These are phyloP conservation scores for Syzygium aqueum DNA, from an alignment of 345 rosid genomes.

Conservation along the genomic window DNA sequence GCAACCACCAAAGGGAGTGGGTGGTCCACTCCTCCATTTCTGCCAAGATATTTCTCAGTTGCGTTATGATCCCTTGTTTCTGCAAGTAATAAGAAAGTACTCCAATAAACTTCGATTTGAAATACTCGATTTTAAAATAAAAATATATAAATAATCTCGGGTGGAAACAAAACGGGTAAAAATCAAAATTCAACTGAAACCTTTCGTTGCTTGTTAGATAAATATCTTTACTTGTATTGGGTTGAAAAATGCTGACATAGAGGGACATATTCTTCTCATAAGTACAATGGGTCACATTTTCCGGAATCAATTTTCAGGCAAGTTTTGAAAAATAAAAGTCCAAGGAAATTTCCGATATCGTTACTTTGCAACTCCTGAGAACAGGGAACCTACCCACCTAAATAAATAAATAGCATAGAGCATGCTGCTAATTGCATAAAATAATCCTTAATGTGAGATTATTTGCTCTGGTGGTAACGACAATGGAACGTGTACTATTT, in stretches of 20 bases:
- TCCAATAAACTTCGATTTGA: not conserved
- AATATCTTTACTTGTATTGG: not conserved
- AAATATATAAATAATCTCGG: not conserved
- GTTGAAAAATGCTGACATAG: not conserved
- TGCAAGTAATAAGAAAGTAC: not conserved
- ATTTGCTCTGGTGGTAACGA: not conserved
- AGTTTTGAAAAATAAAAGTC: not conserved
- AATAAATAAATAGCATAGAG: not conserved
- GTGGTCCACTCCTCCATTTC: not conserved
- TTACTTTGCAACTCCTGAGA: not conserved
- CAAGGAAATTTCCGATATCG: not conserved
- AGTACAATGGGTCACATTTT: not conserved
- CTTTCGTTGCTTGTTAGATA: not conserved
- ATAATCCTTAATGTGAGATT: not conserved
- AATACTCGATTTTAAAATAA: not conserved
- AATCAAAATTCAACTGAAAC: not conserved
- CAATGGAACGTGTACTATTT: not conserved
- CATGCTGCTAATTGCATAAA: not conserved
- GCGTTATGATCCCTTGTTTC: not conserved
- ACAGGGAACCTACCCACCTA: not conserved
- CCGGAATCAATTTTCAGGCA: not conserved
- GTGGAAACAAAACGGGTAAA: not conserved
- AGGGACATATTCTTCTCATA: not conserved
- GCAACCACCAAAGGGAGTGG: not conserved
- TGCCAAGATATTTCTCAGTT: not conserved